Percentiles rank a stretch among this genome's conserved stretches.
phyloP scores from a whole-genome alignment of 352 stramenopile genomes.

The Pythium graminicola region DNA sequence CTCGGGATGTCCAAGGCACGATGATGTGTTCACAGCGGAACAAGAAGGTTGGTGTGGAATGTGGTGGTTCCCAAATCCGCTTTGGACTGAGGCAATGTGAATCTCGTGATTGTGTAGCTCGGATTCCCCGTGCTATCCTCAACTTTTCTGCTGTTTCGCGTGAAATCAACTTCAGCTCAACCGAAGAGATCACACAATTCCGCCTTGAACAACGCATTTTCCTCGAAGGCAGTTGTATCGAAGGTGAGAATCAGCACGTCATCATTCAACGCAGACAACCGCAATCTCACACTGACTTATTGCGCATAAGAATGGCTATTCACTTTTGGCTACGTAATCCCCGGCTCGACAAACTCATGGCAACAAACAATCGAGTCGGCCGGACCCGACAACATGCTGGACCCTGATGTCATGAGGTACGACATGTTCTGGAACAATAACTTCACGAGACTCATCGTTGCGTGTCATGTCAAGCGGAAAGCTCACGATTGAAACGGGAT shows the following conservation, averaged over 20 bases:
- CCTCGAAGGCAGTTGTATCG: constrained; percentile 83
- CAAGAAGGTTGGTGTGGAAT: constrained; percentile 45
- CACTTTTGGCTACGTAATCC: constrained; percentile 94
- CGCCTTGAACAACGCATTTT: constrained; percentile 91
- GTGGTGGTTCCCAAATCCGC: not conserved
- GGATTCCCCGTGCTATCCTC: constrained; percentile 80
- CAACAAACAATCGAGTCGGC: constrained; percentile 93
- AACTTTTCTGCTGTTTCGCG: constrained; percentile 86
- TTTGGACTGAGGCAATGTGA: not conserved
- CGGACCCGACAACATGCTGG: constrained; percentile 83
- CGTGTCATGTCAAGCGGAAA: constrained; percentile 53
- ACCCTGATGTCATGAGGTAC: constrained; percentile 75
- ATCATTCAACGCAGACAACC: not conserved
- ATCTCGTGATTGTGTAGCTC: constrained; percentile 27
- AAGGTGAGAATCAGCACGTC: constrained; percentile 44
- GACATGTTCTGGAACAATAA: not conserved
- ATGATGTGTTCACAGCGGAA: constrained; percentile 61
- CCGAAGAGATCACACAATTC: constrained; percentile 87
- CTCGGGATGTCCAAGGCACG: constrained; percentile 27
- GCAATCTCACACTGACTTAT: not conserved
- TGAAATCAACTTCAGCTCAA: constrained; percentile 93
- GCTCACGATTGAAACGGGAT: constrained; percentile 93
- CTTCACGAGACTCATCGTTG: not conserved
- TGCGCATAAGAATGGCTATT: constrained; percentile 89
- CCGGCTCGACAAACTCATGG: constrained; percentile 93